Percentiles rank a stretch among this genome's conserved stretches.
These are phyloP conservation scores for Lagenidium giganteum DNA, from an alignment of 352 stramenopile genomes.

Conservation along the genomic window DNA sequence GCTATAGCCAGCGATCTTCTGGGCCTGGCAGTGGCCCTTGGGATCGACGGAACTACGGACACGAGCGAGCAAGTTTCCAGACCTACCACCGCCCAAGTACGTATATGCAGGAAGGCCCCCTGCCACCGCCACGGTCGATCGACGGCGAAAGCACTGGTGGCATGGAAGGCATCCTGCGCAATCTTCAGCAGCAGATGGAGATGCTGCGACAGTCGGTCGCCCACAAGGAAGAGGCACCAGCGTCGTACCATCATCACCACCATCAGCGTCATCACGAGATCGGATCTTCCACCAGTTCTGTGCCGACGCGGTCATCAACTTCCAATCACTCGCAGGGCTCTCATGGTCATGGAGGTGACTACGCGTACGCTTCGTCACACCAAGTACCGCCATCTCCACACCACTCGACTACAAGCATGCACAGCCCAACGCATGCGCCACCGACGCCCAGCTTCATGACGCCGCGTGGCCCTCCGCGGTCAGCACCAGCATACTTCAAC, in stretches of 20 bases:
- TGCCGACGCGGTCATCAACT: slow-evolving; percentile 42
- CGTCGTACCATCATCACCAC: too few relatives aligned
- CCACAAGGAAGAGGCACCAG: slow-evolving; percentile 36
- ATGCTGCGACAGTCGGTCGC: slow-evolving; percentile 49
- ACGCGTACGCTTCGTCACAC: slow-evolving; percentile 15
- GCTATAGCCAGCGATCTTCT: slow-evolving; percentile 1
- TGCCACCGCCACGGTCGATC: too few relatives aligned
- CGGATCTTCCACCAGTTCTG: slow-evolving; percentile 44
- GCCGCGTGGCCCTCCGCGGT: background rate
- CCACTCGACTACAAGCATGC: too few relatives aligned
- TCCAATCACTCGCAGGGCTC: slow-evolving; percentile 44
- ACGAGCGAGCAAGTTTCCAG: background rate
- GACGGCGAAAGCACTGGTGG: slow-evolving; percentile 25
- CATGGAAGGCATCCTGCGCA: slow-evolving; percentile 56
- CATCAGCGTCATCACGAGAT: slow-evolving; percentile 28
- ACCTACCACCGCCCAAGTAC: too few relatives aligned
- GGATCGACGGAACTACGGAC: slow-evolving; percentile 10
- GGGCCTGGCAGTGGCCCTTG: slow-evolving; percentile 16
- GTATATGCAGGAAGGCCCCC: too few relatives aligned
- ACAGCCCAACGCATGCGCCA: too few relatives aligned
- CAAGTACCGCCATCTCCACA: slow-evolving; percentile 20
- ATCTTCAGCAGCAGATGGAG: slow-evolving; percentile 64
- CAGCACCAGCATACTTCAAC: slow-evolving; percentile 16
- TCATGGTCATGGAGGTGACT: slow-evolving; percentile 28
- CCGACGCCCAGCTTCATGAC: slow-evolving; percentile 30